Base-by-base conservation (phyloP, 306 rosid genomes). In the Macrotyloma uniflorum region DNA sequence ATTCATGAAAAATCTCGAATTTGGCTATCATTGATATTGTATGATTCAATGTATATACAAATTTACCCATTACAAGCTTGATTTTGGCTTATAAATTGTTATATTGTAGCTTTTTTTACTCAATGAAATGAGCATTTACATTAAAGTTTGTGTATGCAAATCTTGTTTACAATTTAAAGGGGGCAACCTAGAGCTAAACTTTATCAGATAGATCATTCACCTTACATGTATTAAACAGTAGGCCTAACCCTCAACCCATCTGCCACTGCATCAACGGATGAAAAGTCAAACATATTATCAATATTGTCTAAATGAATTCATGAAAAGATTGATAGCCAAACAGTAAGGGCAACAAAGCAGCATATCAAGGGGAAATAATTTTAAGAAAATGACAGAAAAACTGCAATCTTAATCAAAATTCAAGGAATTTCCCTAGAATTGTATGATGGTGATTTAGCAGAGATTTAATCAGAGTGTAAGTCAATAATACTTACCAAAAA, bases 241-340 rank as follows among this genome's bases (percentile, higher is more conserved):
- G 75, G 75, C 81, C 79, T 67, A 38, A 70, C 69, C 69, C 85
- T 89, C 87, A 92, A 58, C 85, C 87, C 94, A 89, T 88, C 83
- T 91, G 93, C 93, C 96, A 88, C 97, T 91, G 96, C 93, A 85
- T 83, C 50, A 86, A 82, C 72, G 80, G 46, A 68, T 67, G 32
- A 59, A 28, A 53, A 15, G 72, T 80, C 76, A 87, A 76, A 51
- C 64, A 70, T 79, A 35, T 30, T 16, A 75, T 40, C 35, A 26
- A 61, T 61, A 54, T 51, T 24, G 24, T 72, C 30, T 58, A 40
- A n/a, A 47, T 67, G 68, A 72, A 38, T 66, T 62, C 49, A 35
- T n/a, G 10, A 65, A 42, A 13, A 54, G 57, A 28, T 53, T 59
- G 5, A 53, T 20, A 54, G 35, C 62, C 80, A 72, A 59, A 36